A percentile compares a stretch with the other conserved stretches of the same genome.
phyloP scores from a whole-genome alignment of 2,329 filamentous ascomycete species.

The Sclerotinia borealis region DNA sequence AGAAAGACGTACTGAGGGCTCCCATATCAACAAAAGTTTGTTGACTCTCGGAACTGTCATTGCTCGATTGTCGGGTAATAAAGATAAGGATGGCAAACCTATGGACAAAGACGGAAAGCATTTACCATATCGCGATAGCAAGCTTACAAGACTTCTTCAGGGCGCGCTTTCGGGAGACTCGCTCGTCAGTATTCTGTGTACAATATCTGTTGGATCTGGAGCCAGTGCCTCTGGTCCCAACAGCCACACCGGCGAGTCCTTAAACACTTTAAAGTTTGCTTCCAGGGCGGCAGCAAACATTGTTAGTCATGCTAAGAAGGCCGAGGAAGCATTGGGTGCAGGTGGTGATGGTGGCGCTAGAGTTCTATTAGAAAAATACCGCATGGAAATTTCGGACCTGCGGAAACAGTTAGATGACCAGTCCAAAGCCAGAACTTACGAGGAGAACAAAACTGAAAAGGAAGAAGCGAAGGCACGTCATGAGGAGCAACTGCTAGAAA shows the following conservation, averaged over 20 bases:
- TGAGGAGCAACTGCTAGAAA: conserved; percentile 96
- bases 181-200: conserved; percentile 94
- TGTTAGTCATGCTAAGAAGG: conserved; percentile 91
- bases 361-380: conserved; percentile 85
- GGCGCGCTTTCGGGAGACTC: conserved; percentile 89
- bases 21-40: conserved; percentile 97
- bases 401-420: conserved; percentile 77
- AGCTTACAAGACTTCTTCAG: conserved; percentile 87
- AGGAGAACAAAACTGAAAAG: conserved; percentile 67
- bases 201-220: conserved; percentile 79
- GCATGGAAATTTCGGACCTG: conserved; percentile 73
- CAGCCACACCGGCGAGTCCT: conserved; percentile 76
- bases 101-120: conserved; percentile 83
- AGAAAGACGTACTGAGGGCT: conserved; percentile 87
- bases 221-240: conserved; percentile 65
- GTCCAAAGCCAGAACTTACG: conserved; percentile 59
- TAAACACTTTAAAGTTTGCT: conserved; percentile 96
- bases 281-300: conserved; percentile 97
- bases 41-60: conserved; percentile 95
- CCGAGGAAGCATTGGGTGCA: conserved; percentile 72
- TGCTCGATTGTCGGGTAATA: conserved; percentile 80
- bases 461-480: conserved; percentile 80
- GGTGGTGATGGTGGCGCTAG: conserved; percentile 81
- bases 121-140: conserved; percentile 94
- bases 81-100: conserved; percentile 70